Percentiles rank a stretch among this genome's conserved stretches.
These are phyloP conservation scores for Hanseniaspora thailandica DNA, from an alignment of 805 yeast genomes.

Conservation along the genomic window DNA sequence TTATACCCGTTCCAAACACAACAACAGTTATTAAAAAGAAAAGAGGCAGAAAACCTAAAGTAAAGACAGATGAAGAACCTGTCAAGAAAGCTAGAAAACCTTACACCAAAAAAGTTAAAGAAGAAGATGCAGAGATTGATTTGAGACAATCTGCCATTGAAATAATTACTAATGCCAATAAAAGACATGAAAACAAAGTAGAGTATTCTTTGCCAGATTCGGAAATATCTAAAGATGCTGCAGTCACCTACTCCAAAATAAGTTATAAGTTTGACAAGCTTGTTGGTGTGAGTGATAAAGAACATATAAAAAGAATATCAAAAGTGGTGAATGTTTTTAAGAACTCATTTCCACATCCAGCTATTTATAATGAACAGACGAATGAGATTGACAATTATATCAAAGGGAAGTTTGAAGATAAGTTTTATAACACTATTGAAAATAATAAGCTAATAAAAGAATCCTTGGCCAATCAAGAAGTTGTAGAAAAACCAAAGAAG, in stretches of 20 bases:
- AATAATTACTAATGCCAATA: neutral
- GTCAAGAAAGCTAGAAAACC: conserved; percentile 2
- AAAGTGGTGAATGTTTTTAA: conserved; percentile 21
- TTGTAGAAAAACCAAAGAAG: neutral
- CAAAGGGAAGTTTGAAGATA: neutral
- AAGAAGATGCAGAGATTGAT: conserved; percentile 13
- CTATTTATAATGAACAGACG: conserved; percentile 19
- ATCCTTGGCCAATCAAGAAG: neutral
- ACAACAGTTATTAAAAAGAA: conserved; percentile 13
- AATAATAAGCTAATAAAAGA: neutral
- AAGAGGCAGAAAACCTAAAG: conserved; percentile 21
- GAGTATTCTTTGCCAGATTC: neutral
- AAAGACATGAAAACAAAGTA: conserved; percentile 9
- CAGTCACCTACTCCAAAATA: neutral
- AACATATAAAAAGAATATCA: conserved; percentile 33
- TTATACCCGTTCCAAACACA: neutral
- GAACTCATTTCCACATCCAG: conserved; percentile 26
- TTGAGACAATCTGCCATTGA: neutral
- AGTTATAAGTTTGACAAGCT: conserved; percentile 30
- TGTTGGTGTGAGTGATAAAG: conserved; percentile 39
- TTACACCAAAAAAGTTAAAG: conserved; percentile 15
- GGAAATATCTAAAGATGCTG: neutral
- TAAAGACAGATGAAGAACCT: conserved; percentile 2
- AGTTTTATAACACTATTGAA: neutral
- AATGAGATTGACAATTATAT: conserved; percentile 1